Percentiles rank a stretch among this genome's conserved stretches.
phyloP scores from a whole-genome alignment of 257 asterid species.

The Penstemon barbatus region DNA sequence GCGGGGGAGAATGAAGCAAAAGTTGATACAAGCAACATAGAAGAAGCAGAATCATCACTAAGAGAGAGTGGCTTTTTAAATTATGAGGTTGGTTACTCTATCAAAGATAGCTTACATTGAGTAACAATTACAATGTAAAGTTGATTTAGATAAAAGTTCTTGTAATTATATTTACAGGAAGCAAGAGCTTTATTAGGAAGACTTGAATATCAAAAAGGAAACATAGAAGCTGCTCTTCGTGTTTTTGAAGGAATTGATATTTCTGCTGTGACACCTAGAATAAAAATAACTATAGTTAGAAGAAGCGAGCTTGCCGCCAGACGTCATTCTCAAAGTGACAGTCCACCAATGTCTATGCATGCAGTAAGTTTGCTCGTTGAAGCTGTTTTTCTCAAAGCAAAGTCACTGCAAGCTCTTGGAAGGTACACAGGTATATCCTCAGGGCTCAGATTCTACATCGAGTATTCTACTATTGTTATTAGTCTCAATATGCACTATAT shows the following conservation, averaged over 20 bases:
- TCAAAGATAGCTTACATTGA: neutral
- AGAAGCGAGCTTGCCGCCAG: constrained; percentile 60
- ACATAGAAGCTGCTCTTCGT: constrained; percentile 79
- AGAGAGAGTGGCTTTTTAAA: constrained; percentile 87
- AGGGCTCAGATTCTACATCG: too few relatives aligned
- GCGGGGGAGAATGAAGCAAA: constrained; percentile 69
- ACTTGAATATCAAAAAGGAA: constrained; percentile 93
- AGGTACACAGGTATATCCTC: constrained; percentile 69
- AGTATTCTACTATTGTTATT: too few relatives aligned
- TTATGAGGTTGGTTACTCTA: constrained; percentile 66
- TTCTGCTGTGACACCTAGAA: constrained; percentile 71
- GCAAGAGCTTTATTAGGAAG: constrained; percentile 94
- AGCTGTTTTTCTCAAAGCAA: constrained; percentile 87
- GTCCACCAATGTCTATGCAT: constrained; percentile 84
- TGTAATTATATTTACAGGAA: constrained; percentile 45
- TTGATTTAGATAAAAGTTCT: too few relatives aligned
- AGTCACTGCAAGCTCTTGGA: constrained; percentile 74
- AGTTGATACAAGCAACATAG: constrained; percentile 75
- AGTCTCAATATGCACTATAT: constrained; percentile 12
- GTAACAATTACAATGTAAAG: neutral
- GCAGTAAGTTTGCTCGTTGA: constrained; percentile 87
- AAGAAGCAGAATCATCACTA: constrained; percentile 92
- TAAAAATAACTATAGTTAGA: constrained; percentile 54
- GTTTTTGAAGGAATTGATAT: constrained; percentile 92
- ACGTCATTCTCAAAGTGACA: constrained; percentile 74